phyloP scores from a whole-genome alignment of 2,329 filamentous ascomycete genomes.

The Ceratocystis albifundus region DNA sequence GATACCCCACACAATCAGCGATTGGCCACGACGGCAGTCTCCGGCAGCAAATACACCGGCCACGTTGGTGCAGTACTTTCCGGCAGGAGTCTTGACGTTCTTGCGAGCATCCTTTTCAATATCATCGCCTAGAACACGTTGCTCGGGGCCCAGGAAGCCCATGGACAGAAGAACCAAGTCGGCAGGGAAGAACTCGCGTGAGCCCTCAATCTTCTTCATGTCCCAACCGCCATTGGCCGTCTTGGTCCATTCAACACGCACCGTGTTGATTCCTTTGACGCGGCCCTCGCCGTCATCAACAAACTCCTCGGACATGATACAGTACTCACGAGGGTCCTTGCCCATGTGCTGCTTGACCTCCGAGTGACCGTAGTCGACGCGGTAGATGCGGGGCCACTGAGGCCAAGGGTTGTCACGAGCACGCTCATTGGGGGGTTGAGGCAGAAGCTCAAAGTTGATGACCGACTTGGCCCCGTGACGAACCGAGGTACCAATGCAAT shows the following conservation, averaged over 20 bases:
- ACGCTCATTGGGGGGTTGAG: constrained; percentile 82
- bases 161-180: constrained; percentile 90
- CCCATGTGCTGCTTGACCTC: constrained; percentile 95
- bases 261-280: constrained; percentile 91
- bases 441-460: constrained; percentile 90
- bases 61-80: constrained; percentile 79
- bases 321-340: constrained; percentile 91
- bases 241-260: constrained; percentile 93
- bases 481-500: constrained; percentile 93
- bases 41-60: constrained; percentile 86
- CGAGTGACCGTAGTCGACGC: constrained; percentile 93
- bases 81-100: constrained; percentile 87
- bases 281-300: constrained; percentile 77
- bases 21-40: constrained; percentile 90
- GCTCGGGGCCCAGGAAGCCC: constrained; percentile 93
- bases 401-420: constrained; percentile 95
- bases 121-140: constrained; percentile 71
- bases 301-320: constrained; percentile 96
- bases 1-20: constrained; percentile 95
- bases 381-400: constrained; percentile 95
- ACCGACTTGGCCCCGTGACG: constrained; percentile 93
- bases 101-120: constrained; percentile 87
- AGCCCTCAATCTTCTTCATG: constrained; percentile 93
- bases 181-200: constrained; percentile 90
- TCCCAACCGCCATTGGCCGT: constrained; percentile 84